Evolutionary conservation across 768 basidiomycete genomes (phyloP).

Genomic region (Russula virescens): DNA sequence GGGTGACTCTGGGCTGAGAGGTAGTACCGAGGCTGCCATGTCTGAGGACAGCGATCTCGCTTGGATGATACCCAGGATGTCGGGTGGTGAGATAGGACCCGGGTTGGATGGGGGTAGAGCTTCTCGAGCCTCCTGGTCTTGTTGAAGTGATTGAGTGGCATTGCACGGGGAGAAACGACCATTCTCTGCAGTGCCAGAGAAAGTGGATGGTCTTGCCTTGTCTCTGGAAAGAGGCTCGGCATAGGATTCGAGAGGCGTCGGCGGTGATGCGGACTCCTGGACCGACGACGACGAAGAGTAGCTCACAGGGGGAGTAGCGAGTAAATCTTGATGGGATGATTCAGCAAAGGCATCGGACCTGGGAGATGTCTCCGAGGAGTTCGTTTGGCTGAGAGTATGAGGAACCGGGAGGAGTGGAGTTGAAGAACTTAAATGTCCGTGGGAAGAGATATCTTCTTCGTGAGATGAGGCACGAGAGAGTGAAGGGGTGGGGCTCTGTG

Average conservation of each 20-base stretch:
- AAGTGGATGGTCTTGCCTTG: not conserved
- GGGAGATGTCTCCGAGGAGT: not conserved
- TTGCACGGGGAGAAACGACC: not conserved
- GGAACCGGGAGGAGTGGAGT: conserved; percentile 5
- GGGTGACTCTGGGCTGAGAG: not conserved
- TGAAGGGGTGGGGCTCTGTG: conserved; percentile 26
- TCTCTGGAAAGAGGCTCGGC: conserved; percentile 6
- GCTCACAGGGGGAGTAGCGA: conserved; percentile 24
- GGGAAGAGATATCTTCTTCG: conserved; percentile 12
- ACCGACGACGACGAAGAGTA: conserved; percentile 30
- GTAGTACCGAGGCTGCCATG: not conserved
- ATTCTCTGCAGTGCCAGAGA: not conserved
- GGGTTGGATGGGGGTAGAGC: not conserved
- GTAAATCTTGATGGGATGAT: conserved; percentile 17
- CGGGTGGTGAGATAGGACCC: not conserved
- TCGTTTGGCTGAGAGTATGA: not conserved
- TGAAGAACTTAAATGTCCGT: not conserved
- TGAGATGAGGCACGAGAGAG: conserved; percentile 21
- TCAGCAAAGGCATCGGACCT: not conserved
- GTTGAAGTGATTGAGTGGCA: not conserved
- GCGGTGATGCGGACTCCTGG: conserved; percentile 27
- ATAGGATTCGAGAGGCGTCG: conserved; percentile 25
- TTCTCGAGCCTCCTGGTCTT: not conserved
- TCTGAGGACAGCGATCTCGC: not conserved
- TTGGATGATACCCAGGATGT: not conserved